Percentiles rank a stretch among this genome's conserved stretches.
Evolutionary conservation across 108 stramenopile genomes (phyloP).

Genomic region (Skeletonema menzelii): DNA sequence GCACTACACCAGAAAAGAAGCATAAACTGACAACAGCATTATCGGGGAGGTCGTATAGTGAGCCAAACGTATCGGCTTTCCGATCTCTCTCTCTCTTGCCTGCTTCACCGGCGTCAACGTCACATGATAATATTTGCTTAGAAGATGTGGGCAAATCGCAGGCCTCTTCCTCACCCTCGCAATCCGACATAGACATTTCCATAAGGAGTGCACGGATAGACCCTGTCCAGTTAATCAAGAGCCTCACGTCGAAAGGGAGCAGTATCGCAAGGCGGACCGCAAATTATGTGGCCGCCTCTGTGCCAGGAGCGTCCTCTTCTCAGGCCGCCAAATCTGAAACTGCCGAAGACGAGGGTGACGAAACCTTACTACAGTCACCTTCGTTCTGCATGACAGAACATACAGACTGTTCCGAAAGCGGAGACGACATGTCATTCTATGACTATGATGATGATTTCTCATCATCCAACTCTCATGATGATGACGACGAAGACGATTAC

Average conservation of each 20-base stretch:
- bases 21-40: neutral
- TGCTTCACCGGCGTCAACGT: neutral
- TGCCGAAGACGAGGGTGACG: neutral
- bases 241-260: conserved; percentile 47
- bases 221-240: conserved; percentile 62
- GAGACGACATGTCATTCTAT: conserved; percentile 49
- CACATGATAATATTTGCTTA: neutral
- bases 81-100: neutral
- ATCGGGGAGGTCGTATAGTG: neutral
- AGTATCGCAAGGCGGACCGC: conserved; percentile 45
- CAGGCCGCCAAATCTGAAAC: conserved; percentile 2
- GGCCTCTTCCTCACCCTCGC: neutral
- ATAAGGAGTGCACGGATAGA: conserved; percentile 69
- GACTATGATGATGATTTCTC: conserved; percentile 45
- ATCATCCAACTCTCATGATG: conserved; percentile 10
- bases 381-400: conserved; percentile 11
- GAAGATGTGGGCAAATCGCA: neutral
- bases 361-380: neutral
- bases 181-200: conserved; percentile 43
- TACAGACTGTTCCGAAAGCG: conserved; percentile 39
- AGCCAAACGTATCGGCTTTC: neutral
- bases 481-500: conserved; percentile 4
- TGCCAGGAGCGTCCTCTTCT: neutral
- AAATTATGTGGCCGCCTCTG: conserved; percentile 16
- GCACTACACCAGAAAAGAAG: conserved; percentile 3